These are phyloP conservation scores for Alternaria atra DNA, from an alignment of 2,329 filamentous ascomycete species.

Conservation along the genomic window DNA sequence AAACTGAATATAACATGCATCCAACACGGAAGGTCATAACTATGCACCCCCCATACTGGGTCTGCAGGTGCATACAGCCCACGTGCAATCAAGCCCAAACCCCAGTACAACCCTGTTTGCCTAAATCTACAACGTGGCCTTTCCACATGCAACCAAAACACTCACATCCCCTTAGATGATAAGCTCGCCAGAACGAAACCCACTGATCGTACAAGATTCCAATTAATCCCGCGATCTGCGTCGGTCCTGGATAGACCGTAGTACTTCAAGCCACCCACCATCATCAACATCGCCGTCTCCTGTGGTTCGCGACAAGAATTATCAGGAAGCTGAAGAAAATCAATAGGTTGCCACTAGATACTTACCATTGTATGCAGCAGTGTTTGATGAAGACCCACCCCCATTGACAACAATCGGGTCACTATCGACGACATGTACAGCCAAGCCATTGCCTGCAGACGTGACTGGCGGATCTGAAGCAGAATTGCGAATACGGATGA, in stretches of 20 bases:
- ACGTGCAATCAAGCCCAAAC: conserved; percentile 14
- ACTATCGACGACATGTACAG: conserved; percentile 47
- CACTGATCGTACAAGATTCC: conserved; percentile 29
- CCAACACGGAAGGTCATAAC: not conserved
- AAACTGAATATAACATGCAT: conserved; percentile 15
- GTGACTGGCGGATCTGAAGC: conserved; percentile 37
- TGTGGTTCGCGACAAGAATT: conserved; percentile 29
- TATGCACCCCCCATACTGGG: conserved; percentile 12
- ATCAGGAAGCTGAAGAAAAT: conserved; percentile 42
- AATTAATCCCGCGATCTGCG: conserved; percentile 28
- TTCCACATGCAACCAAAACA: not conserved
- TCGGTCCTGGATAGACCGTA: conserved; percentile 38
- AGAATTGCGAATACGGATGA: conserved; percentile 44
- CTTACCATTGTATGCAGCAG: conserved; percentile 44
- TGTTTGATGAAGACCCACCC: conserved; percentile 25
- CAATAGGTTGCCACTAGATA: conserved; percentile 44
- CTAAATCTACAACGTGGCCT: conserved; percentile 6
- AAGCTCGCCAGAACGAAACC: conserved; percentile 12
- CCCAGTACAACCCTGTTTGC: conserved; percentile 5
- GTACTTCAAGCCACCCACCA: conserved; percentile 42
- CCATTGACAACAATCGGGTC: conserved; percentile 46
- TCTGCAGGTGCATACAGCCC: conserved; percentile 16
- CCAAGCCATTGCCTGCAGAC: conserved; percentile 36
- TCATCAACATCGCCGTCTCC: conserved; percentile 41
- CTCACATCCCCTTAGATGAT: not conserved